Percentiles rank a stretch among this genome's conserved stretches.
Evolutionary conservation across 306 rosid species (phyloP).

Genomic region (Fragaria nilgerrensis): DNA sequence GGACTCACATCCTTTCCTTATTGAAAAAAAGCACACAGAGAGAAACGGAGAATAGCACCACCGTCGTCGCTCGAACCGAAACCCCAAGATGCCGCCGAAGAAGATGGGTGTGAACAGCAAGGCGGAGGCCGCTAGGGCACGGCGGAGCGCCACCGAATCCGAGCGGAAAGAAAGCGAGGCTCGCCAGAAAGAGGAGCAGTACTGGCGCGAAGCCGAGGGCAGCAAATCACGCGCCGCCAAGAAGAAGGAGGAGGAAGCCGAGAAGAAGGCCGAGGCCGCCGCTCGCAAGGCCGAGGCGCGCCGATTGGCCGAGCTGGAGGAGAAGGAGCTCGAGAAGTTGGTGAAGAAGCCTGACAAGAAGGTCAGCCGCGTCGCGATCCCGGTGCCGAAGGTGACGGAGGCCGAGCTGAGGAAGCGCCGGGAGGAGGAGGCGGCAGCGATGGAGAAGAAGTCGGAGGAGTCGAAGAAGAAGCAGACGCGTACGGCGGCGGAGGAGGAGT

Average conservation of each 20-base stretch:
- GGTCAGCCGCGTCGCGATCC: conserved; percentile 71
- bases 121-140: conserved; percentile 89
- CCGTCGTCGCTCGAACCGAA: not conserved
- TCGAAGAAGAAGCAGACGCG: conserved; percentile 60
- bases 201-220: conserved; percentile 92
- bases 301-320: conserved; percentile 83
- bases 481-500: conserved; percentile 91
- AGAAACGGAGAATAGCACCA: not conserved
- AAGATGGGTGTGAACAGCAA: conserved; percentile 90
- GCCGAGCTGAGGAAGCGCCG: conserved; percentile 57
- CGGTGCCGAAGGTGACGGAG: conserved; percentile 87
- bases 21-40: not conserved
- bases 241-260: conserved; percentile 92
- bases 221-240: conserved; percentile 82
- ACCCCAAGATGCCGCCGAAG: conserved; percentile 62
- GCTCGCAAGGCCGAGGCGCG: conserved; percentile 83
- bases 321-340: conserved; percentile 78
- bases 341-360: conserved; percentile 77
- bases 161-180: conserved; percentile 75
- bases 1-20: not conserved
- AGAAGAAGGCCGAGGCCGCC: conserved; percentile 74
- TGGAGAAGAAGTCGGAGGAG: conserved; percentile 62
- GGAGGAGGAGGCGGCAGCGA: conserved; percentile 67
- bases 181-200: conserved; percentile 67
- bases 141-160: conserved; percentile 59